phyloP scores from a whole-genome alignment of 2,329 filamentous ascomycete genomes.

The Alternaria conjuncta region DNA sequence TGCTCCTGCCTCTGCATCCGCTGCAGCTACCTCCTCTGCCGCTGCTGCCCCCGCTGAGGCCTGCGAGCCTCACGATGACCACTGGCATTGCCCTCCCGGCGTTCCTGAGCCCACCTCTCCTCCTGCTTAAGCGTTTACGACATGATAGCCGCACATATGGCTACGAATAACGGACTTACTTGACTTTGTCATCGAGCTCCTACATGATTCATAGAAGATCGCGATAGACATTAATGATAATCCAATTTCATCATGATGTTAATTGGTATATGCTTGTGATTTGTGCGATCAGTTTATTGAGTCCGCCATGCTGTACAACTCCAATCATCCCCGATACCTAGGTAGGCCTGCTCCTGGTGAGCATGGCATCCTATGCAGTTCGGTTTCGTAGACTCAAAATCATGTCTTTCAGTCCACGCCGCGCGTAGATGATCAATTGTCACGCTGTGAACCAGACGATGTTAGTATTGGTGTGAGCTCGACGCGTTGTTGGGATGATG shows the following conservation, averaged over 20 bases:
- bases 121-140: conserved; percentile 16
- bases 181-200: neutral
- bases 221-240: conserved; percentile 21
- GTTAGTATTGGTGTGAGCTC: neutral
- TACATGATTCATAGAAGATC: neutral
- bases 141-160: neutral
- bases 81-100: conserved; percentile 37
- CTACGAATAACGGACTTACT: neutral
- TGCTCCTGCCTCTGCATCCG: conserved; percentile 6
- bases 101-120: conserved; percentile 31
- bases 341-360: neutral
- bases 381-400: neutral
- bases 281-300: neutral
- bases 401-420: neutral
- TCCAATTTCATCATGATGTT: neutral
- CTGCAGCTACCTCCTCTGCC: conserved; percentile 1
- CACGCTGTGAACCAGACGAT: too few relatives aligned
- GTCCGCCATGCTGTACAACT: neutral
- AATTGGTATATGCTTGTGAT: neutral
- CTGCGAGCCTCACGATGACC: conserved; percentile 32
- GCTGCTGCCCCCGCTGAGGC: conserved; percentile 12
- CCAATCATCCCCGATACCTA: neutral
- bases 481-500: neutral
- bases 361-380: neutral
- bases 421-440: too few relatives aligned